Evolutionary conservation across 352 stramenopile genomes (phyloP).

Genomic region (Phytopythium helicoides): DNA sequence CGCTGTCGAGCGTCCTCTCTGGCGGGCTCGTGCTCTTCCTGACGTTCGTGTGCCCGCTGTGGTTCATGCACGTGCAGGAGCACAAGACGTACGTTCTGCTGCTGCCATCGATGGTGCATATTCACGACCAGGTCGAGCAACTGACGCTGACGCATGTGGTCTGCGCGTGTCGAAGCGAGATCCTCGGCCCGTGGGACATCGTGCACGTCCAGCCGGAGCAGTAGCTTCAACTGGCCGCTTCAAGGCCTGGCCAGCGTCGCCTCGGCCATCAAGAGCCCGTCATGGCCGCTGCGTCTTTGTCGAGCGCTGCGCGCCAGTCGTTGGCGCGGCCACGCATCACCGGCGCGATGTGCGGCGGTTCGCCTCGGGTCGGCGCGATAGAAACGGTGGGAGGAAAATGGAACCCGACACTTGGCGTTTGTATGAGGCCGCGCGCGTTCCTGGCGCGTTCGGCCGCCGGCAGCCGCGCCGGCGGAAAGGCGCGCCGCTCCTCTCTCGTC

Average conservation of each 20-base stretch:
- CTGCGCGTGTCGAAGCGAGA: conserved; percentile 74
- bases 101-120: conserved; percentile 18
- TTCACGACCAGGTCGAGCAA: too few relatives aligned
- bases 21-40: conserved; percentile 77
- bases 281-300: too few relatives aligned
- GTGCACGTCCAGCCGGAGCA: conserved; percentile 75
- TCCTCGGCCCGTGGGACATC: conserved; percentile 91
- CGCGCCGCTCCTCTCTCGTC: too few relatives aligned
- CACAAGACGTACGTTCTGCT: conserved; percentile 86
- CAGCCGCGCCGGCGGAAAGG: too few relatives aligned
- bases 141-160: too few relatives aligned
- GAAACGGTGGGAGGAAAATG: too few relatives aligned
- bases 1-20: conserved; percentile 56
- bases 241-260: too few relatives aligned
- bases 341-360: not conserved
- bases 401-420: too few relatives aligned
- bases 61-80: conserved; percentile 89
- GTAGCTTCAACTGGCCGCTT: conserved; percentile 9
- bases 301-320: not conserved
- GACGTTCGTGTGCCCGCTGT: conserved; percentile 83
- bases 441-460: too few relatives aligned
- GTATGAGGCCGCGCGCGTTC: too few relatives aligned
- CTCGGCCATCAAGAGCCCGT: too few relatives aligned
- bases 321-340: not conserved
- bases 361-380: too few relatives aligned